These are phyloP conservation scores for Pythium aphanidermatum DNA, from an alignment of 352 stramenopile species.

Conservation along the genomic window DNA sequence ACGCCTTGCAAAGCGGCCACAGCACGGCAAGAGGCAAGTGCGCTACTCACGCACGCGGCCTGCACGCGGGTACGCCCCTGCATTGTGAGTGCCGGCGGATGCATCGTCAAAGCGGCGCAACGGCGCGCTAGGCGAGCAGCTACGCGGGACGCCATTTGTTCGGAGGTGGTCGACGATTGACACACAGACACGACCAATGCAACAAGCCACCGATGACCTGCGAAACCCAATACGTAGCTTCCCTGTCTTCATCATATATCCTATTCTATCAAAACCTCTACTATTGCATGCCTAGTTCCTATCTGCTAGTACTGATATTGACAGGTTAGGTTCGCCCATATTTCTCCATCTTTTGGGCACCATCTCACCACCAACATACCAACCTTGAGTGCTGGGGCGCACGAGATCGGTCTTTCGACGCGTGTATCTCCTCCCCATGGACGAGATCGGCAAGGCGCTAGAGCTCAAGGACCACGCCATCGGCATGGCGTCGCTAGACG, in stretches of 20 bases:
- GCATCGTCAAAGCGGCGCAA: conserved; percentile 1
- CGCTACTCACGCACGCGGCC: no score
- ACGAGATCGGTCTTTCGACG: no score
- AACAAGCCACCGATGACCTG: conserved; percentile 3
- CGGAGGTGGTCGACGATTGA: conserved; percentile 5
- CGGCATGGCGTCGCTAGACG: background rate
- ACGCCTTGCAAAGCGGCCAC: background rate
- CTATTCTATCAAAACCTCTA: no score
- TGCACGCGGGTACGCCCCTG: no score
- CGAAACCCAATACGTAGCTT: conserved; percentile 10
- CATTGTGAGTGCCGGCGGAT: background rate
- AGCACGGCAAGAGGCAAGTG: background rate
- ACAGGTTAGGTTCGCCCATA: no score
- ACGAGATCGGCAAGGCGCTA: conserved; percentile 15
- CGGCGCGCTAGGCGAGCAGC: conserved; percentile 3
- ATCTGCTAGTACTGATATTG: no score
- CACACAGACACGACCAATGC: conserved; percentile 10
- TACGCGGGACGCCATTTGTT: conserved; percentile 8
- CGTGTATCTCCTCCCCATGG: conserved; percentile 10
- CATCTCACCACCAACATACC: no score
- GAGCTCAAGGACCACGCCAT: conserved; percentile 8
- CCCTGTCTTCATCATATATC: background rate
- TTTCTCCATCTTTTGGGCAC: no score
- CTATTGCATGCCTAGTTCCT: no score
- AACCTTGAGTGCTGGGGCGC: no score